Base-by-base conservation (phyloP, 495 filamentous ascomycete genomes). In the Chaetomidium leptoderma region DNA sequence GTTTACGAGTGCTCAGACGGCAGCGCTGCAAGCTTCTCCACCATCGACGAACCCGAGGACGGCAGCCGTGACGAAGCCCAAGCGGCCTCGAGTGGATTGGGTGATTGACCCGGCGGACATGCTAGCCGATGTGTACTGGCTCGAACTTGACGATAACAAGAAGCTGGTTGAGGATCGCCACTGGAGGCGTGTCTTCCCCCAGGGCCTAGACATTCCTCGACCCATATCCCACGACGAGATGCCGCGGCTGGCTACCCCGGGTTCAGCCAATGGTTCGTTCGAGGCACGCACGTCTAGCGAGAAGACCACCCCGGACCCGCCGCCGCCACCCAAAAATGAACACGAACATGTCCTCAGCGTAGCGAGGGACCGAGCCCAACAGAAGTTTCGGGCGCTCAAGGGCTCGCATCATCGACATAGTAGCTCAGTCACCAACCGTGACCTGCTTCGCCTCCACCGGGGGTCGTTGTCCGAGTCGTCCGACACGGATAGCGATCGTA, bases 51-150 rank as follows among this genome's bases (percentile, higher is more conserved):
- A 64, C 60, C 63, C 71, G 8, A 63, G 68, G 42, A 61, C 67
- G 9, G 62, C 63, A 2, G 59, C 63, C 11, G 56, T 65, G 4
- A 19, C 63, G 35, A 87, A 86, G 55, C 70, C 80, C 2, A 83
- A 80, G 62, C 76, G 89, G 42, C 82, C 83, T 8, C 80, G 85
- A 33, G 80, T 86, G n/a, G 90, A 92, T 58, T 96, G 92, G 91
- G 77, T 76, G 3, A 82, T 88, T 10, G 81, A 83, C 39, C 87
- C 91, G 0, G 83, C 85, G 44, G 91, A 96, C 61, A 80, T 95
- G 63, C 72, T 97, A 21, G 89, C 90, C 2, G 92, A 97, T 72
- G 77, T 84, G 11, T 86, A 87, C 57, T 97, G 92, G 92, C 74
- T 91, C 42, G 87, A 95, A 68, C 85, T 90, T 57, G 82, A 77